Evolutionary conservation across 176 grass and related monocot genomes (phyloP), one percentile per base, ranked within the genome.

Genomic region (Bolboschoenus planiculmis): DNA sequence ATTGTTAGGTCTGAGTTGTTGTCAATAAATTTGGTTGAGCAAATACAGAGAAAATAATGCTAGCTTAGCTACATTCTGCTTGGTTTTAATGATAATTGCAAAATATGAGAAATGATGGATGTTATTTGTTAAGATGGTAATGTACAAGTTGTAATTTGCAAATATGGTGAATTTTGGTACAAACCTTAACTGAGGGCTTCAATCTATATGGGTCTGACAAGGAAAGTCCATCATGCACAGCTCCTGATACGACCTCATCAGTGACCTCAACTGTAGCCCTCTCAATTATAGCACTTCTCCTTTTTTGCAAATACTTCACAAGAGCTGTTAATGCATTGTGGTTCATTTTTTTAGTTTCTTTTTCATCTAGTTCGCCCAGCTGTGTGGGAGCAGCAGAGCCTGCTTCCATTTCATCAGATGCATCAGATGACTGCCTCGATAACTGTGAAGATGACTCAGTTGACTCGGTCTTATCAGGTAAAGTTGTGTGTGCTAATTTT

Each of bases 301-400:
- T 99, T 89, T 93, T 99, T 76, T 99, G 96, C 87, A 99, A 89
- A 73, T 93, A 99, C 87, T 99, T 99, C 79, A 95, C 92, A 83
- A 95, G 91, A 36, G 92, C 92, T 60, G 81, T 88, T 67, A 95
- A 87, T 77, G 96, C 78, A 87, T 95, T 99, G 55, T 95, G 89
- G 78, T 81, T 93, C 92, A 98, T 90, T 90, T 93, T 99, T 83
- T 93, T 99, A 23, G 67, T 87, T 72, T 95, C 92, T 57, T 93
- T 94, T 67, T 94, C 94, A 89, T 93, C 96, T 81, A 82, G 78
- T 54, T 95, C 91, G 63, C 87, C 60, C 50, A 88, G 87, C 47
- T 93, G 92, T 35, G 79, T 51, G 73, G 24, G 46, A 51, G 72
- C 46, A 53, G 85, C 67, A 48, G 84, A 87, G 74, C 89, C 83